Percentiles rank a stretch among this genome's conserved stretches.
Conservation (phyloP, 768 basidiomycete genomes). For the Amanita polypyramis region DNA sequence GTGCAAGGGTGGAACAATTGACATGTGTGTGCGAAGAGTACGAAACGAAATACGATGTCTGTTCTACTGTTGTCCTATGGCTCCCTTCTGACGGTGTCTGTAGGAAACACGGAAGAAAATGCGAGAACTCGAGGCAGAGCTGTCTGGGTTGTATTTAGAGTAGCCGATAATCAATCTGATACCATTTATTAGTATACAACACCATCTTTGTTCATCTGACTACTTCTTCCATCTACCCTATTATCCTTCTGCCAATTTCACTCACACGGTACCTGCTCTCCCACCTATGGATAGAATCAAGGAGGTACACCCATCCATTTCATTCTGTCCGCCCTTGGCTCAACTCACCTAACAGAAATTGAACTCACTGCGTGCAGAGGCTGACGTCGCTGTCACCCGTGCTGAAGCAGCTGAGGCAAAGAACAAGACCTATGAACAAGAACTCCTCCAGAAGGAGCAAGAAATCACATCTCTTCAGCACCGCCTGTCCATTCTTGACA, state of each 20-base stretch:
- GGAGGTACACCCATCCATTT: slow-evolving; percentile 22
- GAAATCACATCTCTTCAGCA: slow-evolving; percentile 72
- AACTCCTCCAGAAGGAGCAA: slow-evolving; percentile 74
- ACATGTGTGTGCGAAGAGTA: slow-evolving; percentile 11
- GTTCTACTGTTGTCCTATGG: slow-evolving; percentile 2
- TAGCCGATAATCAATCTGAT: slow-evolving; percentile 6
- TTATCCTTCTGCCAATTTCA: too few species aligned
- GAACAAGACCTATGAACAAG: slow-evolving; percentile 70
- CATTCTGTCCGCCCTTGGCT: slow-evolving; percentile 1
- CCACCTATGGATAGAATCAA: slow-evolving; percentile 39
- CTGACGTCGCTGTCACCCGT: slow-evolving; percentile 68
- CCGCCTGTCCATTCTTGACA: slow-evolving; percentile 54
- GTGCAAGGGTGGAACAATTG: slow-evolving; percentile 13
- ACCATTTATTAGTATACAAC: not conserved
- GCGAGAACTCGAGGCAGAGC: slow-evolving; percentile 16
- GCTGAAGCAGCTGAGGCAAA: slow-evolving; percentile 84
- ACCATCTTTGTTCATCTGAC: slow-evolving; percentile 5
- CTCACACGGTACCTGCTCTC: slow-evolving; percentile 8
- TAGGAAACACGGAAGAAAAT: slow-evolving; percentile 9
- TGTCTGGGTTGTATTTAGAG: slow-evolving; percentile 1
- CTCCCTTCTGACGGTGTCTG: slow-evolving; percentile 9
- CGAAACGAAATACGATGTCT: slow-evolving; percentile 11
- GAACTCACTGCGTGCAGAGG: slow-evolving; percentile 68
- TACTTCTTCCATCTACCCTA: slow-evolving; percentile 9
- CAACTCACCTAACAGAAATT: slow-evolving; percentile 45